A percentile compares a stretch with the other conserved stretches of the same genome.
These are phyloP conservation scores for Taphrina wiesneri DNA, from an alignment of 1,139 yeast species.

Conservation along the genomic window DNA sequence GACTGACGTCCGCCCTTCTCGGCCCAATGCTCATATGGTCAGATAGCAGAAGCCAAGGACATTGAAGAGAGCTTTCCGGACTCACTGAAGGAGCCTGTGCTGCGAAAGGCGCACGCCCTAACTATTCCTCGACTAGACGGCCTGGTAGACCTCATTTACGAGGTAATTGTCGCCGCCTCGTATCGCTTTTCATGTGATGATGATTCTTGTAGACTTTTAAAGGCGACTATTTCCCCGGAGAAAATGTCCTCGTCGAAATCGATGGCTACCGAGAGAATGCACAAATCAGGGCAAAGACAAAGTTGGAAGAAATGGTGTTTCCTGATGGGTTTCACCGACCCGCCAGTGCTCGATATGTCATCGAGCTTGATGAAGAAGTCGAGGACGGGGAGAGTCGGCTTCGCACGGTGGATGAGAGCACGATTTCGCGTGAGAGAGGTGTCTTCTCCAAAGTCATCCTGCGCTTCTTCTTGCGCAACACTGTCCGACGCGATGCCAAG, in stretches of 20 bases:
- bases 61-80: slow-evolving; percentile 87
- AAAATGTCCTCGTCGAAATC: slow-evolving; percentile 65
- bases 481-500: slow-evolving; percentile 77
- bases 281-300: slow-evolving; percentile 58
- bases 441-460: slow-evolving; percentile 87
- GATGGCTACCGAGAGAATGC: slow-evolving; percentile 51
- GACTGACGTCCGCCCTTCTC: not conserved
- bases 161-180: slow-evolving; percentile 41
- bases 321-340: slow-evolving; percentile 56
- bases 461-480: slow-evolving; percentile 81
- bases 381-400: slow-evolving; percentile 54
- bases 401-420: slow-evolving; percentile 65
- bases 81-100: slow-evolving; percentile 84
- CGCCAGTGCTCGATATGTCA: slow-evolving; percentile 69
- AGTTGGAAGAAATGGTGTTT: slow-evolving; percentile 47
- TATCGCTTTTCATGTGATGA: slow-evolving; percentile 41
- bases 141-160: slow-evolving; percentile 45
- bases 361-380: slow-evolving; percentile 52
- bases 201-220: slow-evolving; percentile 56
- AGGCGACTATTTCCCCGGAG: slow-evolving; percentile 89
- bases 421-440: slow-evolving; percentile 77
- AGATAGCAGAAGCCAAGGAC: slow-evolving; percentile 45
- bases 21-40: not conserved
- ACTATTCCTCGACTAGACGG: slow-evolving; percentile 80
- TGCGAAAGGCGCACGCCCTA: slow-evolving; percentile 79